These are phyloP conservation scores for Suillus alpinus DNA, from an alignment of 768 basidiomycete genomes.

Conservation along the genomic window DNA sequence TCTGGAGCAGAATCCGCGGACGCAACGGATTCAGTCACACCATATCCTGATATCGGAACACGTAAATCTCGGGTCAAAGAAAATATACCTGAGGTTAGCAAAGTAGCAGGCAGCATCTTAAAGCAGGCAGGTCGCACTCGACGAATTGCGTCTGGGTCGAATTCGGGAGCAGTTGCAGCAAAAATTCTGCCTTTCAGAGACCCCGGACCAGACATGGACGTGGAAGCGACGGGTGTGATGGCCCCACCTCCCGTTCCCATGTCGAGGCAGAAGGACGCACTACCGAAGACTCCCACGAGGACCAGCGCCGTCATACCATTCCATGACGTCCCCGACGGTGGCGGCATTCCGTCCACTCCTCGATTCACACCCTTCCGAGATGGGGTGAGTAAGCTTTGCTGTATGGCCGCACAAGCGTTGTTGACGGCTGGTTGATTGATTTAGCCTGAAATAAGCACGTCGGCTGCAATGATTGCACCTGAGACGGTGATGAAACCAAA, in stretches of 20 bases:
- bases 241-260: slow-evolving; percentile 38
- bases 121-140: slow-evolving; percentile 59
- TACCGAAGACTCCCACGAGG: slow-evolving; percentile 34
- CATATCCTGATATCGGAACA: slow-evolving; percentile 74
- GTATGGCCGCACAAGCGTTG: not conserved
- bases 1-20: slow-evolving; percentile 47
- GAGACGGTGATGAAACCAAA: slow-evolving; percentile 71
- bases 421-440: slow-evolving; percentile 7
- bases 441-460: slow-evolving; percentile 23
- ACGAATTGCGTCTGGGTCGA: slow-evolving; percentile 43
- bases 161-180: slow-evolving; percentile 36
- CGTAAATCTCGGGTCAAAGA: slow-evolving; percentile 79
- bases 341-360: slow-evolving; percentile 43
- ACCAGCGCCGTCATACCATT: slow-evolving; percentile 37
- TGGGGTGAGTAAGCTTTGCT: slow-evolving; percentile 43
- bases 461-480: slow-evolving; percentile 33
- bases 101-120: slow-evolving; percentile 64
- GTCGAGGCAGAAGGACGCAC: slow-evolving; percentile 25
- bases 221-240: slow-evolving; percentile 19
- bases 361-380: slow-evolving; percentile 74
- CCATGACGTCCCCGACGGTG: slow-evolving; percentile 32
- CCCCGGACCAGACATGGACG: slow-evolving; percentile 42
- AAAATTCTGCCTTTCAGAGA: slow-evolving; percentile 69
- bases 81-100: slow-evolving; percentile 68
- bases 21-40: slow-evolving; percentile 39